Evolutionary conservation across 176 grass and related monocot species (phyloP).

Genomic region (Themeda triandra): DNA sequence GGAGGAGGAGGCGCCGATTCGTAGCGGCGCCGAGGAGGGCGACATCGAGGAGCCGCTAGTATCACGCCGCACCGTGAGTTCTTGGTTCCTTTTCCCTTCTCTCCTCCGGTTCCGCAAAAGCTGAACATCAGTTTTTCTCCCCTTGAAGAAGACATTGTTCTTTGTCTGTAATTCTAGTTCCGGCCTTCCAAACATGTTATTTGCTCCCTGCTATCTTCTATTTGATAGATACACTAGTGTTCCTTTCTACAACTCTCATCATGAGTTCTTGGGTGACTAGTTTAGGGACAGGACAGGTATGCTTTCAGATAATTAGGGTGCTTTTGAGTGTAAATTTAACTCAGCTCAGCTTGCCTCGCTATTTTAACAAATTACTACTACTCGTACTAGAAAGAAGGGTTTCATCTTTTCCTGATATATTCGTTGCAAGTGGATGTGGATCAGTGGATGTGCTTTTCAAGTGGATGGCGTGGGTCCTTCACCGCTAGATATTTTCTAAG

Average conservation of each 20-base stretch:
- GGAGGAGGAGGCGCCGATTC: slow-evolving; percentile 7
- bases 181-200: background rate
- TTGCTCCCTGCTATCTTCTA: background rate
- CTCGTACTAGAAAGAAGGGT: background rate
- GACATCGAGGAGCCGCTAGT: slow-evolving; percentile 23
- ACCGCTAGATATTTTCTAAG: slow-evolving; percentile 11
- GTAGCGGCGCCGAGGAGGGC: background rate
- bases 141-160: background rate
- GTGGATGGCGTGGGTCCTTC: background rate
- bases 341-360: background rate
- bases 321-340: background rate
- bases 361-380: background rate
- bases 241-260: background rate
- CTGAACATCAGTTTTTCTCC: background rate
- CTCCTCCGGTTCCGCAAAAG: background rate
- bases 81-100: background rate
- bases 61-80: slow-evolving; percentile 12
- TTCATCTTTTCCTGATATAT: background rate
- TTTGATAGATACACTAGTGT: background rate
- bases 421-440: background rate
- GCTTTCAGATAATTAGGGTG: background rate
- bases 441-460: background rate
- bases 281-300: background rate
- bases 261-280: background rate
- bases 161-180: background rate